phyloP scores from a whole-genome alignment of 495 filamentous ascomycete genomes.

The Aspergillus sclerotioniger region DNA sequence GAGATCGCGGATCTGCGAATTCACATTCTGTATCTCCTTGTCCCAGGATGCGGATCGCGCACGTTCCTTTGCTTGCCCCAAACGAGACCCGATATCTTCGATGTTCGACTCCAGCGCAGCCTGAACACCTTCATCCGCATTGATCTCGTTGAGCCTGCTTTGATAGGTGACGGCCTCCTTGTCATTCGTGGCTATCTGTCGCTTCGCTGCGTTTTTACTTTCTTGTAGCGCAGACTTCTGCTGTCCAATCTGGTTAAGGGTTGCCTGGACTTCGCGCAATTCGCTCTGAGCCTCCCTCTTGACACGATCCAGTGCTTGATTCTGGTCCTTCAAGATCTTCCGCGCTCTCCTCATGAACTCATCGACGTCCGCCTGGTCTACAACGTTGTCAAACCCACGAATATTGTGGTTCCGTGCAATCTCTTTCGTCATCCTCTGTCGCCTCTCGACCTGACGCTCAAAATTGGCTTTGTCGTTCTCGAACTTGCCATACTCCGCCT shows the following conservation, averaged over 20 bases:
- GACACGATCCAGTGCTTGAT: slow-evolving; percentile 68
- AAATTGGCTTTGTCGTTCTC: slow-evolving; percentile 85
- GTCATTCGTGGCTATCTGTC: slow-evolving; percentile 69
- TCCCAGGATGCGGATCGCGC: slow-evolving; percentile 65
- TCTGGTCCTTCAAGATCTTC: slow-evolving; percentile 75
- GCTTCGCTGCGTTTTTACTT: slow-evolving; percentile 64
- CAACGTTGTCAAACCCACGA: slow-evolving; percentile 74
- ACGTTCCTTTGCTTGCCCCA: slow-evolving; percentile 61
- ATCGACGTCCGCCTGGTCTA: slow-evolving; percentile 69
- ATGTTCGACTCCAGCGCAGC: slow-evolving; percentile 69
- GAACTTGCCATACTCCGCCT: slow-evolving; percentile 77
- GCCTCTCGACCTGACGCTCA: slow-evolving; percentile 69
- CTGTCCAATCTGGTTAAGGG: slow-evolving; percentile 66
- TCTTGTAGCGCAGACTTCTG: slow-evolving; percentile 65
- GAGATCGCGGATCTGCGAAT: slow-evolving; percentile 59
- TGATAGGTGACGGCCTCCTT: slow-evolving; percentile 61
- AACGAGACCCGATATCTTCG: slow-evolving; percentile 61
- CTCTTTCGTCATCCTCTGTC: slow-evolving; percentile 72
- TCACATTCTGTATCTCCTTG: slow-evolving; percentile 58
- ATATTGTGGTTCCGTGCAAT: slow-evolving; percentile 77
- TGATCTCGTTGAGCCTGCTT: slow-evolving; percentile 62
- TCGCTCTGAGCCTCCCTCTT: slow-evolving; percentile 69
- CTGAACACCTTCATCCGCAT: slow-evolving; percentile 79
- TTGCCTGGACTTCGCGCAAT: slow-evolving; percentile 61
- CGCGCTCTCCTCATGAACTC: slow-evolving; percentile 75